phyloP scores from a whole-genome alignment of 805 yeast species.

The Yarrowia bubula region DNA sequence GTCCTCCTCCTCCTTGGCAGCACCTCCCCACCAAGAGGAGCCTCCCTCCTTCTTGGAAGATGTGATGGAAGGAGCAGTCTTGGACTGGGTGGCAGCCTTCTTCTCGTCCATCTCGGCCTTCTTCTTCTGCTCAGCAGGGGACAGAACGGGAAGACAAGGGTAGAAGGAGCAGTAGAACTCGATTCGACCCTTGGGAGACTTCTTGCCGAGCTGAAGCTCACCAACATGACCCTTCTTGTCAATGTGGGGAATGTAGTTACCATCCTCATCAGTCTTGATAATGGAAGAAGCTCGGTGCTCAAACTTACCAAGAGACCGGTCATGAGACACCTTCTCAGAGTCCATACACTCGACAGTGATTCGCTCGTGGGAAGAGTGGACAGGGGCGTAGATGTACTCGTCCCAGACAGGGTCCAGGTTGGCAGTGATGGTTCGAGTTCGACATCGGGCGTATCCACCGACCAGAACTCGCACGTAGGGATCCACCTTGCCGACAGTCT shows the following conservation, averaged over 20 bases:
- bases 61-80: conserved; percentile 29
- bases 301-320: conserved; percentile 83
- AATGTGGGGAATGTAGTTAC: conserved; percentile 45
- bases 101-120: conserved; percentile 41
- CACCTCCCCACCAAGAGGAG: not conserved
- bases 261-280: conserved; percentile 61
- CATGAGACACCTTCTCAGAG: conserved; percentile 72
- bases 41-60: conserved; percentile 29
- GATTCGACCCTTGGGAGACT: conserved; percentile 80
- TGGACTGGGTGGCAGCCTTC: conserved; percentile 39
- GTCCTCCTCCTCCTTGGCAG: conserved; percentile 29
- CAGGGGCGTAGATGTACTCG: conserved; percentile 75
- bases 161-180: conserved; percentile 75
- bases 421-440: conserved; percentile 68
- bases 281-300: conserved; percentile 65
- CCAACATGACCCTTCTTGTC: conserved; percentile 48
- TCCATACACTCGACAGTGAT: conserved; percentile 90
- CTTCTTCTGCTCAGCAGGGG: conserved; percentile 60
- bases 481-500: conserved; percentile 85
- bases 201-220: conserved; percentile 62
- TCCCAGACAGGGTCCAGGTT: conserved; percentile 82
- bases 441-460: conserved; percentile 70
- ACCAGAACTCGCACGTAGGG: conserved; percentile 82
- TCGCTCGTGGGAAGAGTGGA: conserved; percentile 78
- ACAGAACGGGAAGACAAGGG: conserved; percentile 77